These are phyloP conservation scores for Colletotrichum cordylinicola DNA, from an alignment of 2,329 filamentous ascomycete species.

Conservation along the genomic window DNA sequence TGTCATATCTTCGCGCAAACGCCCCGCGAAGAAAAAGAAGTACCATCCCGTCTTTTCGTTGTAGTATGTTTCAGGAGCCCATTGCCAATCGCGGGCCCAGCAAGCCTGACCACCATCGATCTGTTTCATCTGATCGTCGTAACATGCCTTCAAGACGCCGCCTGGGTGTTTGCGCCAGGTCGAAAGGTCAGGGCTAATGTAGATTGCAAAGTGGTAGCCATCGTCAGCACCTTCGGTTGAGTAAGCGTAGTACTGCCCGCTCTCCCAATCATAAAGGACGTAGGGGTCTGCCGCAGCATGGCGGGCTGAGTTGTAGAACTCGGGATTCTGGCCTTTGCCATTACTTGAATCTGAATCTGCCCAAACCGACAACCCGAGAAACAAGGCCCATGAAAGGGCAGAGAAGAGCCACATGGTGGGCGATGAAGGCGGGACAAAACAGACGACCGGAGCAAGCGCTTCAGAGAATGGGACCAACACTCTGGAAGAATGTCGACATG, in stretches of 20 bases:
- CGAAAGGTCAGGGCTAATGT: slow-evolving; percentile 39
- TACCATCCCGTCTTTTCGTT: slow-evolving; percentile 41
- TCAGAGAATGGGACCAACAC: neutral
- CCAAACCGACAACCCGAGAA: neutral
- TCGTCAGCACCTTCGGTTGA: slow-evolving; percentile 39
- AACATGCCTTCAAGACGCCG: slow-evolving; percentile 37
- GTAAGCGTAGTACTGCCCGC: slow-evolving; percentile 37
- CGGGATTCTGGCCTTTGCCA: slow-evolving; percentile 14
- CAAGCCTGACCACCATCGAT: slow-evolving; percentile 37
- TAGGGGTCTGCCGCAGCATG: slow-evolving; percentile 38
- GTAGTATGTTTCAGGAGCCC: slow-evolving; percentile 41
- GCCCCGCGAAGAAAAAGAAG: slow-evolving; percentile 41
- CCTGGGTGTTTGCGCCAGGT: slow-evolving; percentile 38
- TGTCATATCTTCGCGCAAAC: slow-evolving; percentile 35
- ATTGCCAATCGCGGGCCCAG: slow-evolving; percentile 41
- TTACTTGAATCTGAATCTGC: neutral
- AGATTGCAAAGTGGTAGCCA: slow-evolving; percentile 37
- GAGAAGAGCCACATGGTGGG: neutral
- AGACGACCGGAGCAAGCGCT: neutral
- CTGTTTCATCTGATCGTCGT: slow-evolving; percentile 31
- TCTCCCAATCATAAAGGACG: slow-evolving; percentile 35
- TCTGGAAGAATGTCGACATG: neutral
- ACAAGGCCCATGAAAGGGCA: neutral
- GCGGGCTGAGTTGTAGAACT: slow-evolving; percentile 38
- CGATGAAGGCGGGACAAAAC: neutral